A percentile compares a stretch with the other conserved stretches of the same genome.
These are phyloP conservation scores for Beta vulgaris DNA, from an alignment of 148 eudicot genomes.

Conservation along the genomic window DNA sequence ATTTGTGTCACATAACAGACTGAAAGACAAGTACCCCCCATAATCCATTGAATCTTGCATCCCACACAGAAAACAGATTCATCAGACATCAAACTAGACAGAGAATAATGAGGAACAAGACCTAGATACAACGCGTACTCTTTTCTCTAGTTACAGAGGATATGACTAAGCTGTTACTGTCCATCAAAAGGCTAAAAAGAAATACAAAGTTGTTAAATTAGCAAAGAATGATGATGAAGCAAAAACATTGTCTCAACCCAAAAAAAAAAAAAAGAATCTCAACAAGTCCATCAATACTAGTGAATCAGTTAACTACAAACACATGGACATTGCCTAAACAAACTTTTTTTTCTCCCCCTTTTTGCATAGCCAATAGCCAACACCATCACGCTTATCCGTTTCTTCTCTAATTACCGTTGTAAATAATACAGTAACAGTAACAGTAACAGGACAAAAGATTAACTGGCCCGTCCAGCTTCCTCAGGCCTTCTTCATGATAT, in stretches of 20 bases:
- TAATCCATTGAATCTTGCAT: not conserved
- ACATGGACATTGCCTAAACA: slow-evolving; percentile 32
- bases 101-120: not conserved
- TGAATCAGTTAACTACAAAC: slow-evolving; percentile 37
- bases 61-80: not conserved
- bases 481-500: slow-evolving; percentile 57
- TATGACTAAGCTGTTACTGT: not conserved
- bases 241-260: slow-evolving; percentile 14
- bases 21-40: too few relatives aligned
- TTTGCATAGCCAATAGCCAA: slow-evolving; percentile 18
- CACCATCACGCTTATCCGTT: slow-evolving; percentile 7
- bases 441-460: not conserved
- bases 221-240: slow-evolving; percentile 26
- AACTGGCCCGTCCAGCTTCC: slow-evolving; percentile 1
- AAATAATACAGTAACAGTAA: slow-evolving; percentile 28
- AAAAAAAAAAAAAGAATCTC: slow-evolving; percentile 7
- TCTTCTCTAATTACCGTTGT: slow-evolving; percentile 17
- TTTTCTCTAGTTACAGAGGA: not conserved
- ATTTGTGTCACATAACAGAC: too few relatives aligned
- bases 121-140: not conserved
- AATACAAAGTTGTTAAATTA: slow-evolving; percentile 21
- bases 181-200: slow-evolving; percentile 7
- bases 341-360: slow-evolving; percentile 14
- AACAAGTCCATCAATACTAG: slow-evolving; percentile 21
- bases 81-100: not conserved